Percentiles rank a stretch among this genome's conserved stretches.
Evolutionary conservation across 78 protist genomes (phyloP).

Genomic region (Dictyostelium intermedium): DNA sequence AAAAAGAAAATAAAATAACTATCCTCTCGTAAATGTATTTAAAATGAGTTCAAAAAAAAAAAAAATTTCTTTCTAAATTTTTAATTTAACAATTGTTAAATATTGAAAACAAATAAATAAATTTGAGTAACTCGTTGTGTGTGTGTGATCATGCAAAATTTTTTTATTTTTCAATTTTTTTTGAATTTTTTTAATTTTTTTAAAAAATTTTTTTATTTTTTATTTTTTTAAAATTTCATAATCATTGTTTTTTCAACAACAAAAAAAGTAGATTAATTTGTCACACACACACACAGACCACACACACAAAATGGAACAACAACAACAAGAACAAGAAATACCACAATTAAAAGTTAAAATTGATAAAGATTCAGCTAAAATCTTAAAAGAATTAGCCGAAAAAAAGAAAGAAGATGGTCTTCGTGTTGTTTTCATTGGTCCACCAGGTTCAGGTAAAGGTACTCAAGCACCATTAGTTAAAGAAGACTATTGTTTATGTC

Average conservation of each 20-base stretch:
- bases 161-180: neutral
- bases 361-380: neutral
- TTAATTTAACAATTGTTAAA: no score
- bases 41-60: no score
- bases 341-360: neutral
- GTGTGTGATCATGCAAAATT: no score
- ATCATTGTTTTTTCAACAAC: neutral
- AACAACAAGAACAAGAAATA: no score
- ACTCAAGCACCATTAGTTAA: constrained; percentile 89
- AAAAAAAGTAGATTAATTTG: neutral
- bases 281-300: neutral
- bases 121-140: no score
- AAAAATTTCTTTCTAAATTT: no score
- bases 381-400: neutral
- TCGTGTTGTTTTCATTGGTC: constrained; percentile 86
- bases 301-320: neutral
- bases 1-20: no score
- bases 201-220: no score
- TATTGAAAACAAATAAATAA: no score
- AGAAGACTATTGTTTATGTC: constrained; percentile 86
- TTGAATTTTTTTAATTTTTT: no score
- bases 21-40: no score
- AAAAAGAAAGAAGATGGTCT: constrained; percentile 61
- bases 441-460: constrained; percentile 97
- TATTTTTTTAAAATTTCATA: neutral